These are phyloP conservation scores for Exophiala dermatitidis DNA, from an alignment of 2,329 filamentous ascomycete species.

Conservation along the genomic window DNA sequence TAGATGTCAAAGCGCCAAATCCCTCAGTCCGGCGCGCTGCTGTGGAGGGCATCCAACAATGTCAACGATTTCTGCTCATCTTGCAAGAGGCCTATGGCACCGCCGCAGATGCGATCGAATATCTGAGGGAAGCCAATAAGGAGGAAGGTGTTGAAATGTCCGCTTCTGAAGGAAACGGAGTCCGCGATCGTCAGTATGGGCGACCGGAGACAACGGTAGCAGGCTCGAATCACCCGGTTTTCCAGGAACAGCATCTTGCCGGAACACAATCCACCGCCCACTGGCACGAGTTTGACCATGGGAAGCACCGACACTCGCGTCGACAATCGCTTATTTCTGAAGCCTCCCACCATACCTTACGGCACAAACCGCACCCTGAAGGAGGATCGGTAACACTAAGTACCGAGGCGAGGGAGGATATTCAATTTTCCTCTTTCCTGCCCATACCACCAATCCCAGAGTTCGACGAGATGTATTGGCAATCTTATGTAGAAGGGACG, in stretches of 20 bases:
- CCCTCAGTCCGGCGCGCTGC: not conserved
- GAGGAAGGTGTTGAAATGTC: not conserved
- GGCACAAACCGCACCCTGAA: not conserved
- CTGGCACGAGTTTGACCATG: too few relatives aligned
- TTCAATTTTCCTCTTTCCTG: not conserved
- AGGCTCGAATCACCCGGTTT: too few relatives aligned
- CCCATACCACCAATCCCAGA: not conserved
- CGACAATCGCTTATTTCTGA: too few relatives aligned
- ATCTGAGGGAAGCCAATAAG: constrained; percentile 1
- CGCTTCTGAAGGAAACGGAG: not conserved
- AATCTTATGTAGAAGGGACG: not conserved
- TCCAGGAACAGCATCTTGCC: too few relatives aligned
- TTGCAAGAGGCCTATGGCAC: constrained; percentile 1
- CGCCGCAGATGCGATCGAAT: constrained; percentile 2
- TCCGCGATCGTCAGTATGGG: not conserved
- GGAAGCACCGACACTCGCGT: too few relatives aligned
- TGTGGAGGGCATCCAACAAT: not conserved
- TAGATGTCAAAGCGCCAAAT: constrained; percentile 5
- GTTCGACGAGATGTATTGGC: constrained; percentile 2
- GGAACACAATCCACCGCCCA: too few relatives aligned
- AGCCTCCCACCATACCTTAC: not conserved
- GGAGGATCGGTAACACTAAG: not conserved
- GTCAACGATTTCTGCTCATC: constrained; percentile 2
- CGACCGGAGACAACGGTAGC: too few relatives aligned
- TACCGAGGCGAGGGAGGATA: not conserved